A percentile compares a stretch with the other conserved stretches of the same genome.
phyloP scores from a whole-genome alignment of 1,284 basidiomycete genomes.

The Wolfiporia cocos region DNA sequence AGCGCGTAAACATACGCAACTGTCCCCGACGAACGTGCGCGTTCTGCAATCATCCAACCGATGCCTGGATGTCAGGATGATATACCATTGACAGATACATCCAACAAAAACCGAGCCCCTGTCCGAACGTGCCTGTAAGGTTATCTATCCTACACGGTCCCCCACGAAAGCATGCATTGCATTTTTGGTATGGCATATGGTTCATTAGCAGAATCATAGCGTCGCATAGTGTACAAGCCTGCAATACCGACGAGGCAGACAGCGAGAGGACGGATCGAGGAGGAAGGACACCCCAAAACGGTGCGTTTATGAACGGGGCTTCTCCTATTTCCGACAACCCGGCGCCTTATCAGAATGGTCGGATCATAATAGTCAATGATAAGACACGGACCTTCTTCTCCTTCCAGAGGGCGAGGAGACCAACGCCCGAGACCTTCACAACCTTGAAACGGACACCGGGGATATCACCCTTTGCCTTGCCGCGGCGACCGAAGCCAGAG shows the following conservation, averaged over 20 bases:
- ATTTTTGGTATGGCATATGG: conserved; percentile 14
- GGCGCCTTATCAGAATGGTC: conserved; percentile 1
- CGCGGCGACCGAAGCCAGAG: conserved; percentile 99
- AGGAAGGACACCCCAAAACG: conserved; percentile 9
- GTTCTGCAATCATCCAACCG: no score
- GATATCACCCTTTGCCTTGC: conserved; percentile 99
- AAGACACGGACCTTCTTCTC: conserved; percentile 84
- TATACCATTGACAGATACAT: no score
- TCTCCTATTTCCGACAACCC: conserved; percentile 50
- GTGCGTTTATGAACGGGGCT: conserved; percentile 75
- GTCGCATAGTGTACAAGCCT: conserved; percentile 22
- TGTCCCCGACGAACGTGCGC: no score
- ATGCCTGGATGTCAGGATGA: no score
- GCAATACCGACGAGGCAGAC: conserved; percentile 7
- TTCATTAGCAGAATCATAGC: conserved; percentile 36
- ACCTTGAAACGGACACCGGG: conserved; percentile 99
- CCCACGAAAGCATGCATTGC: no score
- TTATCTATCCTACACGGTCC: no score
- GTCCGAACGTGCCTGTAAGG: no score
- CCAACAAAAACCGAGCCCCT: neutral
- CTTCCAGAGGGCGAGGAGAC: conserved; percentile 96
- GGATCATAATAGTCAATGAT: neutral
- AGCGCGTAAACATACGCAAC: no score
- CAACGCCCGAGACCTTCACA: conserved; percentile 99
- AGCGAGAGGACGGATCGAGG: conserved; percentile 1